Percentiles rank a stretch among this genome's conserved stretches.
Conservation (phyloP, 176 grass and related monocot species). For the Areca catechu region DNA sequence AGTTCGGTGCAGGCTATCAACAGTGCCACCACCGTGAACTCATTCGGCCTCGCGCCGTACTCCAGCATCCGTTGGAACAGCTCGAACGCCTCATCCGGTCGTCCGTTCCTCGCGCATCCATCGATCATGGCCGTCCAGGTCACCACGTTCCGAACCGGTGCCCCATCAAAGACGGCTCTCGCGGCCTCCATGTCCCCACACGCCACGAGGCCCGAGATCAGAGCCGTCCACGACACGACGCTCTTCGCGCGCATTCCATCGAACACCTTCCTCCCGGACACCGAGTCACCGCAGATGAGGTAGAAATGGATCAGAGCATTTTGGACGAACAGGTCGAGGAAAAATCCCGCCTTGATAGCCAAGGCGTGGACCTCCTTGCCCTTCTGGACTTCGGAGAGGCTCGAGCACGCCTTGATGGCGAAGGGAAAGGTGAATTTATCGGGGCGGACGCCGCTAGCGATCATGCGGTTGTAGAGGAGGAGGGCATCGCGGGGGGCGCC, state of each 20-base stretch:
- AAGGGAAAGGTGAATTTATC: slow-evolving; percentile 26
- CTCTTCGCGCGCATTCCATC: slow-evolving; percentile 3
- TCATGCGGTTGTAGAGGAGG: slow-evolving; percentile 9
- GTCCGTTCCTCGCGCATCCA: slow-evolving; percentile 1
- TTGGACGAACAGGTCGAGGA: not conserved
- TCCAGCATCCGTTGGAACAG: slow-evolving; percentile 7
- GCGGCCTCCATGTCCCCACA: too few relatives aligned
- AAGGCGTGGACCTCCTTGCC: slow-evolving; percentile 4
- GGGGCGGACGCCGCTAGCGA: slow-evolving; percentile 7
- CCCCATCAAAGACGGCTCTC: too few relatives aligned
- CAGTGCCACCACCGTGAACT: slow-evolving; percentile 3
- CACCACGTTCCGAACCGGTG: not conserved
- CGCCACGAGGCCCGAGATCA: too few relatives aligned
- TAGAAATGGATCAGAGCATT: slow-evolving; percentile 3
- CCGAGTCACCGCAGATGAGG: not conserved
- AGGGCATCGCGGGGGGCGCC: slow-evolving; percentile 3
- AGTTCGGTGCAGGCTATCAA: slow-evolving; percentile 3
- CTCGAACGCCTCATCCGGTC: slow-evolving; percentile 2
- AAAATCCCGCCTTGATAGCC: not conserved
- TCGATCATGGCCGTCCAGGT: slow-evolving; percentile 19
- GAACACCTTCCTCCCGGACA: slow-evolving; percentile 13
- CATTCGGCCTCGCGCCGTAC: not conserved
- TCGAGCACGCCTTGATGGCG: slow-evolving; percentile 18
- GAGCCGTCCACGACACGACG: too few relatives aligned
- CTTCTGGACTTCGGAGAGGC: slow-evolving; percentile 1